Base-by-base conservation (phyloP, 2,329 filamentous ascomycete genomes). In the Paraphoma chrysanthemicola region DNA sequence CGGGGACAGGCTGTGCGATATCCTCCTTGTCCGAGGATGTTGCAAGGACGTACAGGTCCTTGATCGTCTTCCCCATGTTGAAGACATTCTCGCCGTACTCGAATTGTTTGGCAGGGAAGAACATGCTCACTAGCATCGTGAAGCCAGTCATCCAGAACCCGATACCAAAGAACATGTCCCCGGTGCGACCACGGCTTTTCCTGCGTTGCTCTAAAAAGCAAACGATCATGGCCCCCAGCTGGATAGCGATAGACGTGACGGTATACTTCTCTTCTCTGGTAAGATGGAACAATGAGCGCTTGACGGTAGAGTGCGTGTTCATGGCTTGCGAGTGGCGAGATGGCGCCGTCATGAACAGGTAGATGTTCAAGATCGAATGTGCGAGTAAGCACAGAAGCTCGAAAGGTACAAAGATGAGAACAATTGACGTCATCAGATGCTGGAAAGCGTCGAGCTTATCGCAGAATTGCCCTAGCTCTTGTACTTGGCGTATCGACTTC, bases 11-110 rank as follows among this genome's bases (percentile, higher is more conserved):
- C 10, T 14, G 10, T 36, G 33, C 33, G 33, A 36, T 14, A 14
- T 14, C 14, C 33, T 36, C 33, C 9, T 10, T 6, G 14, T 36
- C 36, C 14, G 23, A 12, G 28, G 18, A 18, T n/a, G 12, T 18
- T 39, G 8, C 9, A 14, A 48, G 36, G 7, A 48, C n/a, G 12
- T 46, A 57, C 29, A 59, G 46, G 4, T 57, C 46, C 12, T 48
- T 48, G 23, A 48, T 31, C 16, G 36, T 14, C 3, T 11, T 12
- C n/a, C 9, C 16, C n/a, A 38, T 10, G 14, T 41, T 46, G 3
- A n/a, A 30, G 11, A 51, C 7, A 3, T 56, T 39, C 7, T 44
- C 23, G 23, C 23, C 23, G 23, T 23, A 23, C 23, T 23, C 33
- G 6, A 36, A 14, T 2, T 6, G 33, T 36, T 36, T 6, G 14